Base-by-base conservation (phyloP, 345 rosid species). In the Citrus inodora region DNA sequence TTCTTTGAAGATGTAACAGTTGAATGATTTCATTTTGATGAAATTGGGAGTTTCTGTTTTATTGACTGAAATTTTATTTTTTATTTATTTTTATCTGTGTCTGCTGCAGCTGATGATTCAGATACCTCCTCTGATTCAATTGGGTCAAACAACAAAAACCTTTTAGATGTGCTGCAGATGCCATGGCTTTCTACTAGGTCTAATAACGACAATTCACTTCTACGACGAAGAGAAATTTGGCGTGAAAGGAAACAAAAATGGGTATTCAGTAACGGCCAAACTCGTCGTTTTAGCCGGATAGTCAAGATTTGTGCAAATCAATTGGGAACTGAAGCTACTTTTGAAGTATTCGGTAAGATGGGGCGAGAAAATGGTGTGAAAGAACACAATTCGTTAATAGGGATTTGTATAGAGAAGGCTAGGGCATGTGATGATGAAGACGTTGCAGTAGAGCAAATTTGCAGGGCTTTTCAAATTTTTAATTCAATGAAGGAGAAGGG, bases 401-500 rank as follows among this genome's bases (percentile, higher is more conserved):
- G 77, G 59, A 62, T 86, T 74, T 82, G 86, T 84, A 61, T 94
- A 19, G 86, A 91, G 78, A 84, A 80, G 19, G 97, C 95, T 4
- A 85, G 72, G 82, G 70, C 21, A 68, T 88, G 77, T 71, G 82
- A 82, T 65, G 87, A 89, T 78, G 80, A 87, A 38, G 87, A 84
- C 24, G 82, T 75, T 76, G 90, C 84, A 25, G 85, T 85, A 67
- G 81, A 83, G 48, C 83, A 89, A 6, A 76, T 92, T 38, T 81
- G 67, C 30, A 81, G 67, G 63, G 95, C 89, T 79, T 82, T 83
- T 55, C 80, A 71, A 82, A 77, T 87, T 81, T 75, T 91, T 5
- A 76, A 82, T 28, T 40, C 70, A 48, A 90, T 94, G 97, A 96
- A 83, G 83, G 93, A 94, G 76, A 86, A 82, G 11, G 97, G 98